phyloP scores from a whole-genome alignment of 2,329 filamentous ascomycete species.

The Coniella vitis region DNA sequence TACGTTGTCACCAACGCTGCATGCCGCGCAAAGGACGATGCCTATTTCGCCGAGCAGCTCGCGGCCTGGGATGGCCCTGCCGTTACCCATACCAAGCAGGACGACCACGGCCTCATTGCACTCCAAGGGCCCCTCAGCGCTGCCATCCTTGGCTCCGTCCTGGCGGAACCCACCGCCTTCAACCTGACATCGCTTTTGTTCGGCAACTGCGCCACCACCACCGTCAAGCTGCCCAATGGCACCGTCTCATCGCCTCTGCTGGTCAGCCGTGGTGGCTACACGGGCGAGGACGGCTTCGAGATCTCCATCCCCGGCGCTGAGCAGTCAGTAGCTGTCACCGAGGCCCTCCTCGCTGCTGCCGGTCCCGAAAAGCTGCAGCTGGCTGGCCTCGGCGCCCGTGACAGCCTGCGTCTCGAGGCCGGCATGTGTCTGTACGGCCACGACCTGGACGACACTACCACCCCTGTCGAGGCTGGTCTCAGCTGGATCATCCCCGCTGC shows the following conservation, averaged over 20 bases:
- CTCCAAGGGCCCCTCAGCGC: constrained; percentile 79
- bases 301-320: constrained; percentile 67
- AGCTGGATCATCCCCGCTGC: constrained; percentile 80
- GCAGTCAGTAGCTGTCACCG: constrained; percentile 58
- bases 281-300: constrained; percentile 97
- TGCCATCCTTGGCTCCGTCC: constrained; percentile 57
- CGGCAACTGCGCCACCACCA: constrained; percentile 63
- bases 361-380: constrained; percentile 60
- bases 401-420: constrained; percentile 88
- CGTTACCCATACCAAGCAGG: constrained; percentile 41
- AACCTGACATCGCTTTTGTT: constrained; percentile 71
- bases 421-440: constrained; percentile 99
- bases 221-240: constrained; percentile 54
- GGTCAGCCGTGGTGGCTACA: constrained; percentile 87
- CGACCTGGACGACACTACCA: constrained; percentile 75
- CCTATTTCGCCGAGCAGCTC: constrained; percentile 68
- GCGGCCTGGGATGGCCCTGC: constrained; percentile 32
- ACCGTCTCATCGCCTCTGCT: constrained; percentile 48
- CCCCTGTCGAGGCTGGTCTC: constrained; percentile 50
- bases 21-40: constrained; percentile 80
- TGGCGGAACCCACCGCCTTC: constrained; percentile 44
- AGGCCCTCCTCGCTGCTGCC: constrained; percentile 61
- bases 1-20: constrained; percentile 95
- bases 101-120: constrained; percentile 73
- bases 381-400: constrained; percentile 82